Conservation (phyloP, 1,284 basidiomycete species). For the Pseudozyma sp. region DNA sequence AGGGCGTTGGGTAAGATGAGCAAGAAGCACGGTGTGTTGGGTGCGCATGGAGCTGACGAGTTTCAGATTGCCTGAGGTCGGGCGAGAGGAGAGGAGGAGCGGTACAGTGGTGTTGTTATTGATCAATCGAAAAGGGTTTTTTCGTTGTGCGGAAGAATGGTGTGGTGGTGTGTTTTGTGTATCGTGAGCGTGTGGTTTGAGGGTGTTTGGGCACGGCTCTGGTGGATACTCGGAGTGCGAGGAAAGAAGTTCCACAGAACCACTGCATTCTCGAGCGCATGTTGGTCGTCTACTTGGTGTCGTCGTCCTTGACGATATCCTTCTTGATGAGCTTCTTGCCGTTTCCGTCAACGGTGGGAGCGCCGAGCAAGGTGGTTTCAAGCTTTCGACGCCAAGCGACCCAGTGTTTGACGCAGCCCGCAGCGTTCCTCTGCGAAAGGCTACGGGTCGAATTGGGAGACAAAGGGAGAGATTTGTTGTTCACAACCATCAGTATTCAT, state of each 20-base stretch:
- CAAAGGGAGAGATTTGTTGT: too few relatives aligned
- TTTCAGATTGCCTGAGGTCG: constrained; percentile 58
- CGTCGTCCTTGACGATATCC: not conserved
- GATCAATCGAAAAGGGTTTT: not conserved
- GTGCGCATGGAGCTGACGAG: constrained; percentile 75
- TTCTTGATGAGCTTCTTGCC: constrained; percentile 22
- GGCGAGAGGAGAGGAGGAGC: not conserved
- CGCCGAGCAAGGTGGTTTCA: constrained; percentile 10
- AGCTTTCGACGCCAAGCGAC: constrained; percentile 11
- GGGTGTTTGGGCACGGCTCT: too few relatives aligned
- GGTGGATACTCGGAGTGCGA: too few relatives aligned
- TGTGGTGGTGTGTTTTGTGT: too few relatives aligned
- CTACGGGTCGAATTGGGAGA: not conserved
- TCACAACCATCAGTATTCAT: too few relatives aligned
- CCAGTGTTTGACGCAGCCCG: constrained; percentile 14
- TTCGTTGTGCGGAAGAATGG: too few relatives aligned
- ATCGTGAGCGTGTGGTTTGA: too few relatives aligned
- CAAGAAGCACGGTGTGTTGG: constrained; percentile 83
- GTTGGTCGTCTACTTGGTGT: too few relatives aligned
- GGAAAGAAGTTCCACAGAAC: too few relatives aligned
- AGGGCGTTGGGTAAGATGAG: constrained; percentile 83
- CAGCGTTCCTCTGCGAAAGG: not conserved
- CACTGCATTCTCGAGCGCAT: too few relatives aligned
- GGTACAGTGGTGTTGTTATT: not conserved
- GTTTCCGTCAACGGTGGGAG: constrained; percentile 16